Percentiles rank a stretch among this genome's conserved stretches.
Conservation (phyloP, 2,329 filamentous ascomycete species). For the Talaromyces sp. region DNA sequence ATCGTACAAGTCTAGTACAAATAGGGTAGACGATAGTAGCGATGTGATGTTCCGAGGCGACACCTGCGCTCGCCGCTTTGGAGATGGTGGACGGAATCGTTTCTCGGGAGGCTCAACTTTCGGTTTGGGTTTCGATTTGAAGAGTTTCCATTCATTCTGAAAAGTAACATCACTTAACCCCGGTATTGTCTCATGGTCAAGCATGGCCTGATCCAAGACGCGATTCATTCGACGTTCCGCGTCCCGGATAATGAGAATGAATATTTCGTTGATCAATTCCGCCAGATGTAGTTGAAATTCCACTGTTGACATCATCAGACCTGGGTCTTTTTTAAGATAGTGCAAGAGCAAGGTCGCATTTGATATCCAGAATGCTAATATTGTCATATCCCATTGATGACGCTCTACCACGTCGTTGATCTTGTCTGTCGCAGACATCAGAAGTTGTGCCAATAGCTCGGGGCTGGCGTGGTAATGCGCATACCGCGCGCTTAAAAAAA, state of each 20-base stretch:
- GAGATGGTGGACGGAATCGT: slow-evolving; percentile 85
- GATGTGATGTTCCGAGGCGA: slow-evolving; percentile 95
- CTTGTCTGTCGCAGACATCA: slow-evolving; percentile 86
- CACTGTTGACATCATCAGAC: slow-evolving; percentile 73
- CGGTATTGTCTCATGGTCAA: slow-evolving; percentile 97
- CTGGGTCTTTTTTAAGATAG: slow-evolving; percentile 91
- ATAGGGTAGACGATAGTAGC: slow-evolving; percentile 88
- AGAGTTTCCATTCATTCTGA: slow-evolving; percentile 97
- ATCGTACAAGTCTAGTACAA: slow-evolving; percentile 97
- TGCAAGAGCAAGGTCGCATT: slow-evolving; percentile 94
- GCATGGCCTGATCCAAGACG: slow-evolving; percentile 86
- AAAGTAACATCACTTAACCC: slow-evolving; percentile 96
- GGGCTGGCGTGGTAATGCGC: slow-evolving; percentile 92
- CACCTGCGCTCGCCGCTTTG: slow-evolving; percentile 85
- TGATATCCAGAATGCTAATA: slow-evolving; percentile 97
- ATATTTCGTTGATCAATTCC: slow-evolving; percentile 96
- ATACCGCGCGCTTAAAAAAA: slow-evolving; percentile 93
- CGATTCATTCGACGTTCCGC: slow-evolving; percentile 96
- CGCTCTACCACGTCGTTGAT: slow-evolving; percentile 96
- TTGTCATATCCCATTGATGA: slow-evolving; percentile 99
- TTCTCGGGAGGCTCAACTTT: slow-evolving; percentile 88
- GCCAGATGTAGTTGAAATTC: slow-evolving; percentile 92
- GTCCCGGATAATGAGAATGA: slow-evolving; percentile 94
- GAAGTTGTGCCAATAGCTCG: slow-evolving; percentile 76
- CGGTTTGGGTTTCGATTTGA: slow-evolving; percentile 84